Evolutionary conservation across 2,329 filamentous ascomycete species (phyloP).

Genomic region (Sphaerulina vaccinii): DNA sequence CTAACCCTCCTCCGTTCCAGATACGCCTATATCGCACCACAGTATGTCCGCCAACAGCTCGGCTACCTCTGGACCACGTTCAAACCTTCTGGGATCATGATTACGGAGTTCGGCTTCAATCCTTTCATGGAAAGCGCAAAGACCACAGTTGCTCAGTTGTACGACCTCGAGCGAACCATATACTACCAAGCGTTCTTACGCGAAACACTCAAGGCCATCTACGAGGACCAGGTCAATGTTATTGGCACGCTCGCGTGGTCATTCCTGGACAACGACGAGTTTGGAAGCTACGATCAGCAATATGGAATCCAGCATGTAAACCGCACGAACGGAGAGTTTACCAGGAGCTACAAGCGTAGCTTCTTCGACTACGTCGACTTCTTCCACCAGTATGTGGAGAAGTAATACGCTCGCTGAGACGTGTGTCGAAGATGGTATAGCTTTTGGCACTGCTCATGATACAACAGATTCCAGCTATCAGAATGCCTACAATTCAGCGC

Average conservation of each 20-base stretch:
- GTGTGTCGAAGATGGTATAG: too few relatives aligned
- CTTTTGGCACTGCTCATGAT: background rate
- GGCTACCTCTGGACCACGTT: constrained; percentile 62
- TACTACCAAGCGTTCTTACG: constrained; percentile 40
- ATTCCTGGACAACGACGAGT: constrained; percentile 41
- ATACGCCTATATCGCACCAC: constrained; percentile 54
- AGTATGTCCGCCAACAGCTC: constrained; percentile 57
- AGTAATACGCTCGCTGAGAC: too few relatives aligned
- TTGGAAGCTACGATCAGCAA: constrained; percentile 33
- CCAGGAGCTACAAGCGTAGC: constrained; percentile 40
- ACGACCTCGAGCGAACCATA: constrained; percentile 33
- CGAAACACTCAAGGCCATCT: constrained; percentile 36
- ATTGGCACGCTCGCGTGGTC: constrained; percentile 40
- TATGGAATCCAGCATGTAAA: constrained; percentile 44
- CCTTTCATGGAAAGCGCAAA: constrained; percentile 48
- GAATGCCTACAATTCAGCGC: background rate
- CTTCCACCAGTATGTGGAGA: constrained; percentile 33
- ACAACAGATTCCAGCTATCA: background rate
- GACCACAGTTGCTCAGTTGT: constrained; percentile 49
- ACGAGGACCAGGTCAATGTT: constrained; percentile 40
- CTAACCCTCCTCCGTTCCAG: background rate
- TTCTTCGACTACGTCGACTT: constrained; percentile 41
- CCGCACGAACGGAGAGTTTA: constrained; percentile 37
- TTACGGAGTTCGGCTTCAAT: constrained; percentile 41
- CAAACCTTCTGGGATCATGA: constrained; percentile 43